Conservation (phyloP, 331 rosid genomes). For the Pyracantha coccinea region DNA sequence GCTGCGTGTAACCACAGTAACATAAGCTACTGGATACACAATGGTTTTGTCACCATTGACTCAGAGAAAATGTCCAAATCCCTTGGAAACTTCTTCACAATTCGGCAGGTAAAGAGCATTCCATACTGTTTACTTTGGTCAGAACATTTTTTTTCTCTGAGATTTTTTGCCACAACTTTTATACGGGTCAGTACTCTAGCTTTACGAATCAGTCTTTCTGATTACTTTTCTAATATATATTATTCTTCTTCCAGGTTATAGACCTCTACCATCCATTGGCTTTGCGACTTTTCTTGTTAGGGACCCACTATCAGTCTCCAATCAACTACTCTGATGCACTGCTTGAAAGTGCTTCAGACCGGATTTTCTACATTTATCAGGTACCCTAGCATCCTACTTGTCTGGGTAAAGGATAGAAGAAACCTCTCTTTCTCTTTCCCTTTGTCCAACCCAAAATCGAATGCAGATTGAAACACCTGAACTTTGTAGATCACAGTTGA, state of each 20-base stretch:
- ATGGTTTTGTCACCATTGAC: conserved; percentile 89
- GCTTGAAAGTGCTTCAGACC: conserved; percentile 97
- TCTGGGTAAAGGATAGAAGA: background rate
- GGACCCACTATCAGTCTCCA: conserved; percentile 91
- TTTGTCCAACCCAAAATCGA: background rate
- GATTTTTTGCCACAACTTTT: background rate
- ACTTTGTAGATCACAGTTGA: background rate
- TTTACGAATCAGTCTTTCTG: background rate
- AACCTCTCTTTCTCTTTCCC: background rate
- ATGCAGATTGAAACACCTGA: background rate
- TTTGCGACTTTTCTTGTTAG: conserved; percentile 85
- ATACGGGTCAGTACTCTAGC: background rate
- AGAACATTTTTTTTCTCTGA: background rate
- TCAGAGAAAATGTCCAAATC: conserved; percentile 96
- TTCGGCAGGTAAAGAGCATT: conserved; percentile 62
- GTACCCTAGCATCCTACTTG: conserved; percentile 23
- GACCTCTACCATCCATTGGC: conserved; percentile 92
- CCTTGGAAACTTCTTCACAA: conserved; percentile 92
- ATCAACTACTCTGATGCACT: conserved; percentile 68
- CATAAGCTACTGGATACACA: conserved; percentile 86
- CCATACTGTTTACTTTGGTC: background rate
- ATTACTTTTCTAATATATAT: conserved; percentile 7
- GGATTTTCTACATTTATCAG: conserved; percentile 84
- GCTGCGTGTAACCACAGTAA: conserved; percentile 78
- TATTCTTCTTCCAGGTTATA: conserved; percentile 50